These are phyloP conservation scores for Cadophora sp. DNA, from an alignment of 2,329 filamentous ascomycete genomes.

Conservation along the genomic window DNA sequence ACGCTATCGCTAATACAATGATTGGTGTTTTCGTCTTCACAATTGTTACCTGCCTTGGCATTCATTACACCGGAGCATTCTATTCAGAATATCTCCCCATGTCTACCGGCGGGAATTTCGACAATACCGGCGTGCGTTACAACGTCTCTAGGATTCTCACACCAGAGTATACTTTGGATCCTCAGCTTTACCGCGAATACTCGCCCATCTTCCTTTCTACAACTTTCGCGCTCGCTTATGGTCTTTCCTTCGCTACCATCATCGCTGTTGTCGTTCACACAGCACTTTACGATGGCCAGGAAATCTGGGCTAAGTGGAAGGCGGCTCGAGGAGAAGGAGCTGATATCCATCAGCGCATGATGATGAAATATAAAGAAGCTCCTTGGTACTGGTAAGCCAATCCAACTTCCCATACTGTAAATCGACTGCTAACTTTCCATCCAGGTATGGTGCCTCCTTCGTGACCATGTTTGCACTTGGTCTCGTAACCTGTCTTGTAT, in stretches of 20 bases:
- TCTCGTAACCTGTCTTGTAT: slow-evolving; percentile 33
- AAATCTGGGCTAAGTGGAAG: slow-evolving; percentile 59
- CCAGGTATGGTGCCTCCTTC: slow-evolving; percentile 46
- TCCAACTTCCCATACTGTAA: neutral
- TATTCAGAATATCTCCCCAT: slow-evolving; percentile 69
- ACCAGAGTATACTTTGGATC: slow-evolving; percentile 62
- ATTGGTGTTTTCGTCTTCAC: slow-evolving; percentile 64
- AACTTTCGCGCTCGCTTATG: slow-evolving; percentile 62
- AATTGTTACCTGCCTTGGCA: slow-evolving; percentile 60
- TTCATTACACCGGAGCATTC: slow-evolving; percentile 72
- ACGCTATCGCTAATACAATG: slow-evolving; percentile 63
- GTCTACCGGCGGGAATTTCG: slow-evolving; percentile 65
- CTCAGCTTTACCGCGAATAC: slow-evolving; percentile 66
- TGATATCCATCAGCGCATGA: slow-evolving; percentile 61
- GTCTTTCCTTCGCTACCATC: slow-evolving; percentile 71
- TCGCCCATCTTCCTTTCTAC: slow-evolving; percentile 70
- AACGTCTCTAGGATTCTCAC: slow-evolving; percentile 67
- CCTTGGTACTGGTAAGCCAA: slow-evolving; percentile 63
- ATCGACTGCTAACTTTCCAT: neutral
- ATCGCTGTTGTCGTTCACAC: slow-evolving; percentile 67
- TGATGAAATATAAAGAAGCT: slow-evolving; percentile 61
- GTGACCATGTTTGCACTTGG: slow-evolving; percentile 55
- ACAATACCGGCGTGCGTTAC: slow-evolving; percentile 67
- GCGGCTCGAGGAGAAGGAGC: slow-evolving; percentile 48
- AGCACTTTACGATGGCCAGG: slow-evolving; percentile 68